Conservation (phyloP, 768 basidiomycete genomes). For the Kwoniella pini region DNA sequence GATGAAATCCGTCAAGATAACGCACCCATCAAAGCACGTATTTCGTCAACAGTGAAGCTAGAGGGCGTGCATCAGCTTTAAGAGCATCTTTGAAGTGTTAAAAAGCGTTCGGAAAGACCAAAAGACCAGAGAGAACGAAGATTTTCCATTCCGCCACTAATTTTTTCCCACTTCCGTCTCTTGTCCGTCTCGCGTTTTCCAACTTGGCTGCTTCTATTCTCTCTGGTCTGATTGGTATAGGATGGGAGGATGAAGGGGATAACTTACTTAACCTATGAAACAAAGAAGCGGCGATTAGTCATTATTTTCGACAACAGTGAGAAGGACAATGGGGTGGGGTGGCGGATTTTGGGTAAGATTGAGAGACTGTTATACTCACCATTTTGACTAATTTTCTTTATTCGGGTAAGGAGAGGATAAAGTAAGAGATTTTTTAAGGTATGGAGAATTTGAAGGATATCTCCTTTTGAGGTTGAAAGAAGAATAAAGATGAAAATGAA, state of each 20-base stretch:
- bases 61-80: slow-evolving; percentile 3
- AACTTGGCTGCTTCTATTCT: not conserved
- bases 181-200: not conserved
- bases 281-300: slow-evolving; percentile 15
- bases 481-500: not conserved
- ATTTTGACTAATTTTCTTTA: slow-evolving; percentile 40
- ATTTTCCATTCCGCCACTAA: not conserved
- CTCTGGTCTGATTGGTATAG: not conserved
- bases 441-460: not conserved
- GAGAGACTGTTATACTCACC: slow-evolving; percentile 27
- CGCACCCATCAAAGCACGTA: slow-evolving; percentile 41
- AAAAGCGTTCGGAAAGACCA: not conserved
- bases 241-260: not conserved
- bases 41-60: slow-evolving; percentile 56
- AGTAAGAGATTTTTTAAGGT: not conserved
- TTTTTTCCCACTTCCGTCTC: not conserved
- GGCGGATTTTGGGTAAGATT: not conserved
- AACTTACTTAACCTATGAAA: slow-evolving; percentile 45
- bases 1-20: not conserved
- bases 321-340: not conserved
- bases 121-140: slow-evolving; percentile 4
- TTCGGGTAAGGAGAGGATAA: slow-evolving; percentile 3
- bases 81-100: not conserved
- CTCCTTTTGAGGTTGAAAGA: slow-evolving; percentile 14
- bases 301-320: slow-evolving; percentile 16